These are phyloP conservation scores for Trichothecium sympodiale DNA, from an alignment of 2,329 filamentous ascomycete species.

Conservation along the genomic window DNA sequence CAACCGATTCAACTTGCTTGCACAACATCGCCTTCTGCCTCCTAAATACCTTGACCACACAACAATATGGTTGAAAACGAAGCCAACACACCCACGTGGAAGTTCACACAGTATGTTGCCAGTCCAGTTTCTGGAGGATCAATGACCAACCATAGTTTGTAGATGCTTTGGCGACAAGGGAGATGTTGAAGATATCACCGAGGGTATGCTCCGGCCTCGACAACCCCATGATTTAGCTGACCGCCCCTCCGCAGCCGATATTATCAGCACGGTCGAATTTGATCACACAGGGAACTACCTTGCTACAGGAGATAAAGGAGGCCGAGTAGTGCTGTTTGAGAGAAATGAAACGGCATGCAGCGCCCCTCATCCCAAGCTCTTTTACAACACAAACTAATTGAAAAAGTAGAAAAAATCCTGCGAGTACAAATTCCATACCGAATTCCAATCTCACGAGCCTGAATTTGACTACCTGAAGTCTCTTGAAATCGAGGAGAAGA, in stretches of 20 bases:
- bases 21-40: slow-evolving; percentile 2
- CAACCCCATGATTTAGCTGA: slow-evolving; percentile 10
- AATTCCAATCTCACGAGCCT: slow-evolving; percentile 98
- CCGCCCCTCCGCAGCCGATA: slow-evolving; percentile 52
- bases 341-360: slow-evolving; percentile 82
- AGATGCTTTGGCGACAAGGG: slow-evolving; percentile 99
- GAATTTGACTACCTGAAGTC: slow-evolving; percentile 99
- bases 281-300: slow-evolving; percentile 85
- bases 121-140: slow-evolving; percentile 1
- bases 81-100: slow-evolving; percentile 92
- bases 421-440: slow-evolving; percentile 99
- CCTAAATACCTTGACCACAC: slow-evolving; percentile 12
- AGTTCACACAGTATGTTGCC: slow-evolving; percentile 89
- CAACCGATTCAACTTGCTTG: not conserved
- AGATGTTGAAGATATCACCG: slow-evolving; percentile 97
- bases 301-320: slow-evolving; percentile 82
- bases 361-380: not conserved
- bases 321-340: slow-evolving; percentile 76
- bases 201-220: slow-evolving; percentile 49
- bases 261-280: slow-evolving; percentile 86
- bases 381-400: slow-evolving; percentile 18
- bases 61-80: slow-evolving; percentile 93
- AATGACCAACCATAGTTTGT: slow-evolving; percentile 9
- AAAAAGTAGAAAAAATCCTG: slow-evolving; percentile 87
- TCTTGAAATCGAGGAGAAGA: slow-evolving; percentile 98